These are phyloP conservation scores for Cladosporium sp. DNA, from an alignment of 2,329 filamentous ascomycete species.

Conservation along the genomic window DNA sequence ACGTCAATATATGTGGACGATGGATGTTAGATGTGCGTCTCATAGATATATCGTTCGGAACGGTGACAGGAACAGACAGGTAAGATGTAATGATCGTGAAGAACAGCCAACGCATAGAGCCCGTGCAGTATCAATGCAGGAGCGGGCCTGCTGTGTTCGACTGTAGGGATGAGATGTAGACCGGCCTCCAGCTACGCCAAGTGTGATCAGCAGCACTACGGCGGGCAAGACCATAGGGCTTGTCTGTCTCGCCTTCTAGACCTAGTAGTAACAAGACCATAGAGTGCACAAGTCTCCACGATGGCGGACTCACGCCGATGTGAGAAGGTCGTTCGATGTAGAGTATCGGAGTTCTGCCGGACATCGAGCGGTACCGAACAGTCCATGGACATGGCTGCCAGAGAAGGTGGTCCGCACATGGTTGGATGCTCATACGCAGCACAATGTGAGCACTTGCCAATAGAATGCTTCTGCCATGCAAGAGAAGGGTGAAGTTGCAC, in stretches of 20 bases:
- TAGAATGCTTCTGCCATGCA: neutral
- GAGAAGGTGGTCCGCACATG: no score
- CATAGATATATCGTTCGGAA: no score
- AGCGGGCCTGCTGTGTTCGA: no score
- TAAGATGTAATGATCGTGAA: no score
- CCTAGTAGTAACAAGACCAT: neutral
- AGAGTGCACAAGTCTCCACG: neutral
- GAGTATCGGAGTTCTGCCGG: neutral
- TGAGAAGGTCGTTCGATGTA: neutral
- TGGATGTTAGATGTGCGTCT: no score
- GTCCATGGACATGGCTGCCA: neutral
- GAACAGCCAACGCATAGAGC: no score
- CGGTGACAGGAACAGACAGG: no score
- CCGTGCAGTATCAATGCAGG: no score
- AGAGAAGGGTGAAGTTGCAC: neutral
- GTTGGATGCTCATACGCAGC: no score
- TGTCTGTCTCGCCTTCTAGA: neutral
- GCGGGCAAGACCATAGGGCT: neutral
- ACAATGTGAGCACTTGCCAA: neutral
- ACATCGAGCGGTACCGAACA: neutral
- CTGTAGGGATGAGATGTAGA: no score
- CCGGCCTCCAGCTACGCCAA: neutral
- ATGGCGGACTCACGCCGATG: neutral
- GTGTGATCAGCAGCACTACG: neutral
- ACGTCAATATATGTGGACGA: no score